phyloP scores from a whole-genome alignment of 495 filamentous ascomycete genomes.

The Talaromyces ruber region DNA sequence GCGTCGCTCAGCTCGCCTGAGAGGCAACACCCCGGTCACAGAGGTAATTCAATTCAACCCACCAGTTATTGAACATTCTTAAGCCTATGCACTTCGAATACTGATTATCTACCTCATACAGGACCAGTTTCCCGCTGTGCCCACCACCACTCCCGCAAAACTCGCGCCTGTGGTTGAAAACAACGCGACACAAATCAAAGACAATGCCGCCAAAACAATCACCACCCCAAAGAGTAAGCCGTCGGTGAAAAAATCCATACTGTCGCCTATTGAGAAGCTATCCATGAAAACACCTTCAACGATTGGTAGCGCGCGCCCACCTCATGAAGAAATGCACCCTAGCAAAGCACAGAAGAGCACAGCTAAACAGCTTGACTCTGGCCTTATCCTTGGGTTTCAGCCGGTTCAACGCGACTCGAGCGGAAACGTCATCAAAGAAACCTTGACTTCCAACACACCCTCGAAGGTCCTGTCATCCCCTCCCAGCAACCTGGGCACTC shows the following conservation, averaged over 20 bases:
- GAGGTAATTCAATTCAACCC: constrained; percentile 13
- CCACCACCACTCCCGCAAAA: constrained; percentile 4
- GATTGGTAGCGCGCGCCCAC: constrained; percentile 28
- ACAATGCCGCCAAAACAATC: not conserved
- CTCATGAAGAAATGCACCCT: constrained; percentile 68
- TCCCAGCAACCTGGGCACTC: constrained; percentile 39
- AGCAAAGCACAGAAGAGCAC: constrained; percentile 65
- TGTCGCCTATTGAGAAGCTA: constrained; percentile 9
- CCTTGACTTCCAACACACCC: constrained; percentile 27
- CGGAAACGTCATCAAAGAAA: constrained; percentile 28
- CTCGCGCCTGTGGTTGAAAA: constrained; percentile 31
- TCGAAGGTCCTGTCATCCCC: constrained; percentile 33
- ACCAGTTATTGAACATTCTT: not conserved
- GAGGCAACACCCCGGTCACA: constrained; percentile 7
- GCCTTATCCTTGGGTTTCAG: constrained; percentile 57
- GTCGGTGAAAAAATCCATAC: constrained; percentile 11
- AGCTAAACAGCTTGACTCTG: constrained; percentile 57
- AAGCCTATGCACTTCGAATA: not conserved
- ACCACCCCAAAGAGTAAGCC: constrained; percentile 12
- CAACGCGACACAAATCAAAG: constrained; percentile 19
- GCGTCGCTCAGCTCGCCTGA: constrained; percentile 14
- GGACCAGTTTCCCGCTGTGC: constrained; percentile 4
- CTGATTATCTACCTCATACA: not conserved
- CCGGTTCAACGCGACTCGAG: constrained; percentile 44
- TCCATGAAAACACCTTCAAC: constrained; percentile 44